Evolutionary conservation across 345 rosid species (phyloP).

Genomic region (Hibiscus trionum): DNA sequence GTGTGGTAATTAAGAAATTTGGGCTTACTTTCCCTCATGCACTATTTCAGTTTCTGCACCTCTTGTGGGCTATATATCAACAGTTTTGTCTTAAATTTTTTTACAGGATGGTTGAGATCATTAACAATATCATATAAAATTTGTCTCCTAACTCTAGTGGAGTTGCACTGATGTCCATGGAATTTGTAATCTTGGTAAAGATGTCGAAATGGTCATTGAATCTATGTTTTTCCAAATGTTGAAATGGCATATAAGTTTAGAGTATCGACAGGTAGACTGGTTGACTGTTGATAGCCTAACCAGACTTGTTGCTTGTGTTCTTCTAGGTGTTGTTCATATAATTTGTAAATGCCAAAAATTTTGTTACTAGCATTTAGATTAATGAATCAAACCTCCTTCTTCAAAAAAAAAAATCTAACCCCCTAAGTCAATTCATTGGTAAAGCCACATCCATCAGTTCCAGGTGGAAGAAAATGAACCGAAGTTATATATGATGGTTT

Average conservation of each 20-base stretch:
- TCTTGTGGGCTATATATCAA: not conserved
- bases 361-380: not conserved
- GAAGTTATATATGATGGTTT: not conserved
- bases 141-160: too few species aligned
- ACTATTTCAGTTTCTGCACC: not conserved
- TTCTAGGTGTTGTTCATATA: too few species aligned
- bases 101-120: slow-evolving; percentile 17
- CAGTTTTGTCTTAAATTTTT: not conserved
- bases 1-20: slow-evolving; percentile 34
- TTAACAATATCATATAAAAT: too few species aligned
- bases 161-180: too few species aligned
- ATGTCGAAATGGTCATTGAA: slow-evolving; percentile 24
- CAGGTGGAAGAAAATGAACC: not conserved
- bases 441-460: not conserved
- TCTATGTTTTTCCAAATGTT: not conserved
- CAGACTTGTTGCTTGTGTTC: too few species aligned
- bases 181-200: too few species aligned
- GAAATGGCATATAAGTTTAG: not conserved
- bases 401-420: too few species aligned
- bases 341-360: not conserved
- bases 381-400: not conserved
- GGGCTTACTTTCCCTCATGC: slow-evolving; percentile 5
- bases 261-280: not conserved
- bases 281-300: not conserved
- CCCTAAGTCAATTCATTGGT: not conserved